Percentiles rank a stretch among this genome's conserved stretches.
These are phyloP conservation scores for Trametes maxima DNA, from an alignment of 768 basidiomycete genomes.

Conservation along the genomic window DNA sequence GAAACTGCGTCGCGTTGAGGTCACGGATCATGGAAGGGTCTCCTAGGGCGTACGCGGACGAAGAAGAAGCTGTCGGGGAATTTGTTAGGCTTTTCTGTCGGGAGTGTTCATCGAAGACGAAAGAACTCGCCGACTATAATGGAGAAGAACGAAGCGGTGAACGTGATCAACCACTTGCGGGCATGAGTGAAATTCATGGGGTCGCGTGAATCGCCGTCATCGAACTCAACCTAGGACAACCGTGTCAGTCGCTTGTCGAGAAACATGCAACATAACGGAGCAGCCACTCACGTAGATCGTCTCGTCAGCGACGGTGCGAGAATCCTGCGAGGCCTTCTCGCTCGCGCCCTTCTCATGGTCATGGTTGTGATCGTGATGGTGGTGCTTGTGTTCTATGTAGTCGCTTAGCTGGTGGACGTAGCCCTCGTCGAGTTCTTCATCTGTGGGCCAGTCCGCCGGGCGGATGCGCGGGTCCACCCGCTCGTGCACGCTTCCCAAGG, in stretches of 20 bases:
- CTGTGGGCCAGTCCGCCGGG: constrained; percentile 34
- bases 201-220: constrained; percentile 35
- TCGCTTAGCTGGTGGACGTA: constrained; percentile 37
- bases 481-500: constrained; percentile 28
- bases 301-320: constrained; percentile 13
- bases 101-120: not conserved
- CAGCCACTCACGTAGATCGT: constrained; percentile 28
- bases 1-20: constrained; percentile 36
- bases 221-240: constrained; percentile 37
- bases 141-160: constrained; percentile 50
- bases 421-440: constrained; percentile 37
- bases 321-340: constrained; percentile 3
- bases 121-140: constrained; percentile 45
- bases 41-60: constrained; percentile 58
- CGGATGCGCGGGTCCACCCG: constrained; percentile 44
- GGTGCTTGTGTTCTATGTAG: constrained; percentile 32
- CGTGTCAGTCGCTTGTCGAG: not conserved
- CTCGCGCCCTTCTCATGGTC: constrained; percentile 13
- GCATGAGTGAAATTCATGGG: constrained; percentile 35
- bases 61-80: constrained; percentile 45
- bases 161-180: constrained; percentile 45
- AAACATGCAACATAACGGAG: not conserved
- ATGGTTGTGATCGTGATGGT: constrained; percentile 24
- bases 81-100: not conserved
- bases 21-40: constrained; percentile 54